Base-by-base conservation (phyloP, 1,284 basidiomycete species). In the Apiotrichum sp. region DNA sequence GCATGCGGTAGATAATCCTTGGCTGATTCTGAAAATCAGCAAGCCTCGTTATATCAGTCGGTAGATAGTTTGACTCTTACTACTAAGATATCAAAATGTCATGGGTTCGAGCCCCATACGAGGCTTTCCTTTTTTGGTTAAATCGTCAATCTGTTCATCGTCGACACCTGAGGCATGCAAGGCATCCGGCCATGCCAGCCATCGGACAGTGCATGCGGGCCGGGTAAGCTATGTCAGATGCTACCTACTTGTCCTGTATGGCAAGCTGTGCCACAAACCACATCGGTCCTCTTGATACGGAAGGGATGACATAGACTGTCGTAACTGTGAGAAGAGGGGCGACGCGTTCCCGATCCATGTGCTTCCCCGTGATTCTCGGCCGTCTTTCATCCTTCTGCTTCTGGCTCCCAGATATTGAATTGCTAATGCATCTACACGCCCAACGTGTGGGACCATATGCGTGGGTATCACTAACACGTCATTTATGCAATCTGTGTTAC, bases 61-160 rank as follows among this genome's bases (percentile, higher is more conserved):
- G 46, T 47, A 47, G 46, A 47, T 47, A 47, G 46, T 47, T 47
- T 47, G 46, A 47, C 46, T 47, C 46, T 47, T 47, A 47, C 46
- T 47, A 47, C 46, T 47, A 47, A 47, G 46, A 47, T 47, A 47
- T 47, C 46, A 47, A 47, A 47, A 47, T 47, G 46, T 47, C 46
- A 47, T 47, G 46, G 46, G 46, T 47, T 47, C 46, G 46, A 47
- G 46, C 46, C 46, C 46, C 46, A 47, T 47, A 47, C 46, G 46
- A 47, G 46, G 46, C 46, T 47, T 47, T 36, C 3, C 34, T 4
- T 47, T 36, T 47, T 47, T 29, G 22, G 22, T 22, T 22, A 22
- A 22, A 22, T 22, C 22, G 22, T 22, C 22, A 22, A 22, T 22
- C 22, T 41, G 9, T 8, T 13, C 36, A 38, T 38, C 36, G 8